Evolutionary conservation across 805 yeast species (phyloP).

Genomic region (Priceomyces carsonii): DNA sequence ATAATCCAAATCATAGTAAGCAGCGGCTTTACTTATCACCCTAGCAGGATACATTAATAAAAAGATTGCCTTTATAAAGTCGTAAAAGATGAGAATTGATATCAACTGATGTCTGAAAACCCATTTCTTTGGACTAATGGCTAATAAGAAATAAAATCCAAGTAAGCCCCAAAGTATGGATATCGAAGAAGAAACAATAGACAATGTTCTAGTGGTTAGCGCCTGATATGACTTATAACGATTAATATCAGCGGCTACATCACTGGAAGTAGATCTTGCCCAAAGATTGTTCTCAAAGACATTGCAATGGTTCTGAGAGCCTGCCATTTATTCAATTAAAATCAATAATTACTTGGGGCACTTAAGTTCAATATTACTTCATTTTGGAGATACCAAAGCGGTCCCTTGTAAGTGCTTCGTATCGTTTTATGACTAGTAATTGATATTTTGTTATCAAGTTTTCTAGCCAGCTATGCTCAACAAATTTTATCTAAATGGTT

Average conservation of each 20-base stretch:
- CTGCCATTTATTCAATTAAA: too few species aligned
- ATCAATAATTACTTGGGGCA: too few species aligned
- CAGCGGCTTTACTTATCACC: slow-evolving; percentile 35
- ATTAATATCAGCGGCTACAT: not conserved
- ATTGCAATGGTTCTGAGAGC: too few species aligned
- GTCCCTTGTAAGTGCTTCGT: too few species aligned
- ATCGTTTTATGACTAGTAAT: too few species aligned
- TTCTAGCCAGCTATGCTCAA: too few species aligned
- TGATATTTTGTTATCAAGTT: too few species aligned
- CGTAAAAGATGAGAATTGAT: slow-evolving; percentile 58
- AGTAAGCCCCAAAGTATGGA: slow-evolving; percentile 42
- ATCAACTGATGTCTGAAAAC: slow-evolving; percentile 67
- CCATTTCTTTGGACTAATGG: slow-evolving; percentile 55
- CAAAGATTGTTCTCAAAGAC: too few species aligned
- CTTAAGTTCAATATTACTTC: too few species aligned
- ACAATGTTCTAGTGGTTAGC: not conserved
- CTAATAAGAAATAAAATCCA: slow-evolving; percentile 54
- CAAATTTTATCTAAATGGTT: too few species aligned
- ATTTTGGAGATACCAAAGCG: too few species aligned
- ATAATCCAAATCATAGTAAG: slow-evolving; percentile 45
- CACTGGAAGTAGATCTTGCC: too few species aligned
- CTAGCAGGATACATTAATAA: slow-evolving; percentile 63
- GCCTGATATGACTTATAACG: slow-evolving; percentile 3
- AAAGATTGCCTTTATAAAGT: slow-evolving; percentile 64
- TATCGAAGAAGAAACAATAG: slow-evolving; percentile 24